Percentiles rank a stretch among this genome's conserved stretches.
Conservation (phyloP, 2,329 filamentous ascomycete genomes). For the Talaromyces sp. region DNA sequence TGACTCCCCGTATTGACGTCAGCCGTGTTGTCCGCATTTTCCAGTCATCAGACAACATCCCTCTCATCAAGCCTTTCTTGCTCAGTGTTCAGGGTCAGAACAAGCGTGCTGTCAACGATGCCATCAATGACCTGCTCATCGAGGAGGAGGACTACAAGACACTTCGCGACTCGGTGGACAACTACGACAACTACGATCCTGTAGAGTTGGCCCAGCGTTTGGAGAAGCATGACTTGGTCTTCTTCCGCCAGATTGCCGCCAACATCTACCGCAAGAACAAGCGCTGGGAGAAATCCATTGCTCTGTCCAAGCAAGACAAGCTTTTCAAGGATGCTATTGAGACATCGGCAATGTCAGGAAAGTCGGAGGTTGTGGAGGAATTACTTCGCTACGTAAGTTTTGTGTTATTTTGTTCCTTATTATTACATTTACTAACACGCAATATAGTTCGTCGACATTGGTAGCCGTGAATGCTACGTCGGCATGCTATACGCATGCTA, state of each 20-base stretch:
- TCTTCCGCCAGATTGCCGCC: constrained; percentile 98
- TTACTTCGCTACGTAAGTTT: constrained; percentile 90
- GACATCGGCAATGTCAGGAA: constrained; percentile 87
- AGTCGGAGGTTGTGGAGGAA: constrained; percentile 91
- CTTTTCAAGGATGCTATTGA: constrained; percentile 99
- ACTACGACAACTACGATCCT: constrained; percentile 98
- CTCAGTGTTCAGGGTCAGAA: constrained; percentile 95
- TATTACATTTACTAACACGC: constrained; percentile 33
- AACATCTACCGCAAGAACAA: constrained; percentile 99
- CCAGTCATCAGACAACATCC: constrained; percentile 96
- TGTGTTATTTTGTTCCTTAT: neutral
- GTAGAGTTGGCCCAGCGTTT: constrained; percentile 87
- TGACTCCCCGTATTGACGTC: constrained; percentile 93
- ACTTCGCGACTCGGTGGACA: constrained; percentile 92
- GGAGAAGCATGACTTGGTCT: constrained; percentile 96
- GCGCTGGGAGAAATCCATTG: constrained; percentile 98
- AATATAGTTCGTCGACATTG: constrained; percentile 91
- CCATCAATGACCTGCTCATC: constrained; percentile 95
- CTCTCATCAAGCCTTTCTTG: constrained; percentile 97
- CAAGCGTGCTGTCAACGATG: constrained; percentile 96
- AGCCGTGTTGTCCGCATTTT: constrained; percentile 99
- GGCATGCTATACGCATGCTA: constrained; percentile 99
- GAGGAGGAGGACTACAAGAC: constrained; percentile 99
- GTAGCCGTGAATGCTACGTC: constrained; percentile 98
- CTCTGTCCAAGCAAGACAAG: constrained; percentile 97